Percentiles rank a stretch among this genome's conserved stretches.
phyloP scores from a whole-genome alignment of 169 alveolate species.

The Eimeria necatrix region DNA sequence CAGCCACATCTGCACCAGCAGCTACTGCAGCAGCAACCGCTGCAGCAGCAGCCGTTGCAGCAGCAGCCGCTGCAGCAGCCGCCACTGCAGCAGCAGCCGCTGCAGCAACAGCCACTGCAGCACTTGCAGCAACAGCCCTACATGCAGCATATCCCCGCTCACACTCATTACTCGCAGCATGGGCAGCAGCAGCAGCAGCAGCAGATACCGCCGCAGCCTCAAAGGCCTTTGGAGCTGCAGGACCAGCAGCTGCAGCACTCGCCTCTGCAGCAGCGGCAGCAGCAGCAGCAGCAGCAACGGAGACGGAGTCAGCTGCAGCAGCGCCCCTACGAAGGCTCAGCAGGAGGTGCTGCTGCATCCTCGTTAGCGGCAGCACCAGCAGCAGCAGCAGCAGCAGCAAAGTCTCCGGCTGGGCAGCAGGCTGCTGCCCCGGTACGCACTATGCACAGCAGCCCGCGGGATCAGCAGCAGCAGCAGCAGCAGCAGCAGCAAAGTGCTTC shows the following conservation, averaged over 20 bases:
- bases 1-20: too few species aligned
- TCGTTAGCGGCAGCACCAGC: constrained; percentile 22
- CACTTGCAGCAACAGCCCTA: background rate
- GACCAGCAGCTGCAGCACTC: background rate
- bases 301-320: constrained; percentile 12
- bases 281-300: constrained; percentile 33
- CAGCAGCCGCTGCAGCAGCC: too few species aligned
- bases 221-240: background rate
- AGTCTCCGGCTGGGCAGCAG: background rate
- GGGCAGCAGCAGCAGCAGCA: background rate
- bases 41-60: too few species aligned
- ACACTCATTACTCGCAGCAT: too few species aligned
- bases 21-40: too few species aligned
- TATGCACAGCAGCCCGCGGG: too few species aligned
- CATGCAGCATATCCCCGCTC: too few species aligned
- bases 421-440: background rate
- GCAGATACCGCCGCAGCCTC: background rate
- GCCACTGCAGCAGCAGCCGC: constrained; percentile 45
- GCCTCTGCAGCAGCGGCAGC: constrained; percentile 9
- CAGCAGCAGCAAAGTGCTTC: constrained; percentile 19
- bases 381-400: constrained; percentile 47
- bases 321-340: background rate
- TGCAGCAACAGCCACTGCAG: background rate
- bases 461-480: constrained; percentile 5
- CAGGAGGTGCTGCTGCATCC: constrained; percentile 36